A percentile compares a stretch with the other conserved stretches of the same genome.
Conservation (phyloP, 2,329 filamentous ascomycete genomes). For the Colletotrichum filicis region DNA sequence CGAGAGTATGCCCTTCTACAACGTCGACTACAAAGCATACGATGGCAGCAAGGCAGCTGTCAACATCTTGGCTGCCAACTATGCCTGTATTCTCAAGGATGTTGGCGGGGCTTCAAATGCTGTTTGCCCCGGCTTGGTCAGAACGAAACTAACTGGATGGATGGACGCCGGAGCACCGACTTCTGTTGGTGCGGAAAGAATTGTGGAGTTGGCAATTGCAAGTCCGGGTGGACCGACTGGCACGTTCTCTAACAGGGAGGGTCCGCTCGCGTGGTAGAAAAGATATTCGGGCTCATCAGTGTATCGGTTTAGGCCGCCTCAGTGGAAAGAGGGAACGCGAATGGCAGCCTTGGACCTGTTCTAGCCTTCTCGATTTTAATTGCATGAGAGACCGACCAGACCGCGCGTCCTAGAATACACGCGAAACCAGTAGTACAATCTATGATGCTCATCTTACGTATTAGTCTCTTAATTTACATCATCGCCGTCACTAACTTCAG, state of each 20-base stretch:
- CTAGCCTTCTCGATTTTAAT: no score
- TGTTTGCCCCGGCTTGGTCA: slow-evolving; percentile 50
- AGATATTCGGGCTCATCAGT: neutral
- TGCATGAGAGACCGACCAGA: no score
- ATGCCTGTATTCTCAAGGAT: slow-evolving; percentile 43
- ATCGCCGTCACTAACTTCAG: slow-evolving; percentile 13
- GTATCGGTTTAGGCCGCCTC: neutral
- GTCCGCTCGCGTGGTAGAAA: slow-evolving; percentile 36
- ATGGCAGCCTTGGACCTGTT: neutral
- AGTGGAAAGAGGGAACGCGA: neutral
- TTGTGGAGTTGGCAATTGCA: slow-evolving; percentile 45
- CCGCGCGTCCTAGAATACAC: no score
- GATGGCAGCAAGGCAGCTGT: slow-evolving; percentile 54
- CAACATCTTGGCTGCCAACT: slow-evolving; percentile 52
- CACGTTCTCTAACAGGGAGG: slow-evolving; percentile 42
- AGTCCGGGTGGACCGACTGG: slow-evolving; percentile 43
- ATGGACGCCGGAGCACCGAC: slow-evolving; percentile 31
- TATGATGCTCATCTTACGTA: no score
- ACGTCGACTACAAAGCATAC: slow-evolving; percentile 47
- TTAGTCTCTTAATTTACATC: neutral
- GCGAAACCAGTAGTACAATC: no score
- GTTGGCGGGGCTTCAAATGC: slow-evolving; percentile 47
- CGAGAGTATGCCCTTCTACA: slow-evolving; percentile 40
- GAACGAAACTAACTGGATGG: slow-evolving; percentile 42
- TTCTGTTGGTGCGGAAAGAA: slow-evolving; percentile 42